These are phyloP conservation scores for Aspergillus bridgeri DNA, from an alignment of 495 filamentous ascomycete species.

Conservation along the genomic window DNA sequence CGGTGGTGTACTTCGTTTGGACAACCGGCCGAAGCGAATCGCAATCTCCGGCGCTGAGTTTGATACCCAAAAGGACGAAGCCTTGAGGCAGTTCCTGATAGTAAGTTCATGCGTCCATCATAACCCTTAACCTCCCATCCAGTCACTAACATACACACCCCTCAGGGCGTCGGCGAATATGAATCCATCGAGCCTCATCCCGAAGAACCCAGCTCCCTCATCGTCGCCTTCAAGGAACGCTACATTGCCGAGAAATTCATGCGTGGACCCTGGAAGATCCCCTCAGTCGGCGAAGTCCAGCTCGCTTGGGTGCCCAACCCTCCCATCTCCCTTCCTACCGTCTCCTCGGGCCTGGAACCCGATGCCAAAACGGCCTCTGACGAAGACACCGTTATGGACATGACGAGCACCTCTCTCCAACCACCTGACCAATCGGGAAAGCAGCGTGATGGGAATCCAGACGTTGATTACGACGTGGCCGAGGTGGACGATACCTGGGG, in stretches of 20 bases:
- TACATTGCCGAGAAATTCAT: slow-evolving; percentile 86
- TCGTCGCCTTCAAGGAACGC: slow-evolving; percentile 84
- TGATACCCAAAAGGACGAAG: slow-evolving; percentile 72
- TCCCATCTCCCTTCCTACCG: slow-evolving; percentile 22
- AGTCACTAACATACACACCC: background rate
- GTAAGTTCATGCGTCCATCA: slow-evolving; percentile 49
- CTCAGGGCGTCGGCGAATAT: slow-evolving; percentile 78
- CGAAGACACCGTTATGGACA: slow-evolving; percentile 42
- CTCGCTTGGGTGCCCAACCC: slow-evolving; percentile 65
- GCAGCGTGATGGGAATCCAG: slow-evolving; percentile 22
- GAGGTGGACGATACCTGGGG: slow-evolving; percentile 51
- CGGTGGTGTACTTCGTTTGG: slow-evolving; percentile 70
- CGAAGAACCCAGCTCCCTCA: slow-evolving; percentile 49
- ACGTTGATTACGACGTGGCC: slow-evolving; percentile 53
- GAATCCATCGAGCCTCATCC: slow-evolving; percentile 69
- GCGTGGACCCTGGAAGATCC: slow-evolving; percentile 62
- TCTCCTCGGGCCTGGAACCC: slow-evolving; percentile 1
- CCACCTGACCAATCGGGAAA: slow-evolving; percentile 18
- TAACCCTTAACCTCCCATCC: background rate
- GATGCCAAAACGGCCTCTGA: slow-evolving; percentile 27
- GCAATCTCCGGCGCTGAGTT: slow-evolving; percentile 68
- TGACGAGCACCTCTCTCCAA: slow-evolving; percentile 11
- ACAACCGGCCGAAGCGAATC: slow-evolving; percentile 81
- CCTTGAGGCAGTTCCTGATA: slow-evolving; percentile 78
- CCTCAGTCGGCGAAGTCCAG: slow-evolving; percentile 72